Conservation (phyloP, 257 asterid genomes). For the Plantago ovata region DNA sequence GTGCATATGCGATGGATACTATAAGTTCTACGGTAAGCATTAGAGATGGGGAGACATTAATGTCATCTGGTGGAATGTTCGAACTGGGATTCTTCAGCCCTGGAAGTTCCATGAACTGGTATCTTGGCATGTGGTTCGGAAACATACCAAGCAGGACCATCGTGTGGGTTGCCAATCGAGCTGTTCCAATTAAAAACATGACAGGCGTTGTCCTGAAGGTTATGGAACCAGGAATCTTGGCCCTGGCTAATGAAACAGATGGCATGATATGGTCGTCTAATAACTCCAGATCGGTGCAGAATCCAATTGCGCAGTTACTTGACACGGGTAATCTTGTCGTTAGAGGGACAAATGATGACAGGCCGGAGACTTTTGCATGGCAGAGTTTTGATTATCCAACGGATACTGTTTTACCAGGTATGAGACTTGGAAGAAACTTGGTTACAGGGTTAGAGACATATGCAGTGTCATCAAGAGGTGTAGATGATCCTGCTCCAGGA, state of each 20-base stretch:
- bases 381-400: slow-evolving; percentile 35
- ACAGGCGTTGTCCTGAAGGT: background rate
- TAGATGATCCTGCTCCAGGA: background rate
- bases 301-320: slow-evolving; percentile 16
- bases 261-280: slow-evolving; percentile 28
- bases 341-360: background rate
- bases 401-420: slow-evolving; percentile 28
- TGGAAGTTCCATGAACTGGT: background rate
- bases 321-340: no score
- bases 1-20: background rate
- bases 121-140: background rate
- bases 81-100: slow-evolving; percentile 2
- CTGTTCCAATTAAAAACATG: background rate
- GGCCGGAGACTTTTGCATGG: slow-evolving; percentile 18
- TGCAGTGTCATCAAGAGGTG: background rate
- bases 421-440: slow-evolving; percentile 29
- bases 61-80: background rate
- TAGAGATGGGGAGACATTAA: background rate
- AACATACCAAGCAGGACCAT: background rate
- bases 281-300: slow-evolving; percentile 14
- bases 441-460: slow-evolving; percentile 22
- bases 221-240: slow-evolving; percentile 9
- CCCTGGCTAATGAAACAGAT: slow-evolving; percentile 17
- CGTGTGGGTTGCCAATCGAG: background rate
- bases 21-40: background rate